phyloP scores from a whole-genome alignment of 1,139 yeast species.

The Lodderomyces metapsilosis region DNA sequence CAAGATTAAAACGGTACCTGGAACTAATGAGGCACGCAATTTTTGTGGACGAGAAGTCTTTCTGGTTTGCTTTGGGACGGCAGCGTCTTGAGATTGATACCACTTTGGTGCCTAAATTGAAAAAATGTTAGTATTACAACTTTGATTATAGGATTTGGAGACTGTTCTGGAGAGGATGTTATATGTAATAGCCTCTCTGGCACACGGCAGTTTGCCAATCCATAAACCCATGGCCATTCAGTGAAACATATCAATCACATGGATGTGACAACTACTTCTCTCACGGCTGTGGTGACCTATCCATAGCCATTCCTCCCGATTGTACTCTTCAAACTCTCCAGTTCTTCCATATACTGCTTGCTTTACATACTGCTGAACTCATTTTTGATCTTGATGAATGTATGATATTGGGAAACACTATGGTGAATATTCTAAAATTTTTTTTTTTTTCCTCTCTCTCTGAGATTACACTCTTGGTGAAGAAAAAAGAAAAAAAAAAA shows the following conservation, averaged over 20 bases:
- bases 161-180: neutral
- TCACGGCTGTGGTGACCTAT: too few species aligned
- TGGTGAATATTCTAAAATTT: constrained; percentile 2
- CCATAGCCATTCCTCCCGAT: too few species aligned
- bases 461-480: neutral
- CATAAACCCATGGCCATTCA: too few species aligned
- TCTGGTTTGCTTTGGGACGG: constrained; percentile 84
- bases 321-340: neutral
- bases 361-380: constrained; percentile 33
- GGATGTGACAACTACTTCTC: too few species aligned
- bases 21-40: constrained; percentile 94
- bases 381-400: constrained; percentile 21
- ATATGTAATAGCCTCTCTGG: too few species aligned
- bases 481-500: constrained; percentile 1
- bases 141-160: neutral
- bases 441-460: constrained; percentile 12
- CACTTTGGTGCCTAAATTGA: constrained; percentile 79
- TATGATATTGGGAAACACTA: constrained; percentile 5
- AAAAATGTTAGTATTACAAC: constrained; percentile 36
- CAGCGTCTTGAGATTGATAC: constrained; percentile 94
- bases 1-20: constrained; percentile 97
- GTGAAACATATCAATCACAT: too few species aligned
- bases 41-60: constrained; percentile 93
- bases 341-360: neutral
- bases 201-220: too few species aligned